Conservation (phyloP, 768 basidiomycete genomes). For the Solioccasus polychromus region DNA sequence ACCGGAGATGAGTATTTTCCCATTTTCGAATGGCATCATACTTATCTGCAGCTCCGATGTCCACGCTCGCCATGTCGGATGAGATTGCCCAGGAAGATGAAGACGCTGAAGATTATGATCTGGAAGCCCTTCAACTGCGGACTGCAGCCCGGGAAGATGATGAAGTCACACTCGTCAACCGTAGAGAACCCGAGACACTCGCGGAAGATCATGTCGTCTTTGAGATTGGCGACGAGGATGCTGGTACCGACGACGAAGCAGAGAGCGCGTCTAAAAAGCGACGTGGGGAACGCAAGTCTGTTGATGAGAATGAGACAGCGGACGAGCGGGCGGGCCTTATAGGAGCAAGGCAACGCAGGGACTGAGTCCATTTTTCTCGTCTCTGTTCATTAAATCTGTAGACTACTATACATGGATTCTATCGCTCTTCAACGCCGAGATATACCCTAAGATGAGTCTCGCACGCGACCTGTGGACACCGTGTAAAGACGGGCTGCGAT, state of each 20-base stretch:
- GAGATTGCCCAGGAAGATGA: conserved; percentile 94
- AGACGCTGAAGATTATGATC: conserved; percentile 90
- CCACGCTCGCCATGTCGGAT: conserved; percentile 90
- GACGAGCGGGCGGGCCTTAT: conserved; percentile 72
- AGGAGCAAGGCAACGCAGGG: conserved; percentile 34
- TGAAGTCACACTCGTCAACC: conserved; percentile 68
- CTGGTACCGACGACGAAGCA: conserved; percentile 61
- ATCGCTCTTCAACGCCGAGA: not conserved
- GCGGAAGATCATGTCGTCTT: conserved; percentile 79
- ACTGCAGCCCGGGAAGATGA: conserved; percentile 54
- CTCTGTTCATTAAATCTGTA: conserved; percentile 30
- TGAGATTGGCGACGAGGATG: conserved; percentile 86
- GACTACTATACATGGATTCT: conserved; percentile 35
- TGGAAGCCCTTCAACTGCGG: conserved; percentile 68
- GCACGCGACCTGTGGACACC: conserved; percentile 81
- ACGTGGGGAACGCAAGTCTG: conserved; percentile 38
- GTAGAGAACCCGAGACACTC: conserved; percentile 45
- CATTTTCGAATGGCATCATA: conserved; percentile 2
- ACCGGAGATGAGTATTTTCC: conserved; percentile 67
- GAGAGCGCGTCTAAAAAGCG: conserved; percentile 49
- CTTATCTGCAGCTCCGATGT: conserved; percentile 34
- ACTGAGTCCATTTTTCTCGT: conserved; percentile 21
- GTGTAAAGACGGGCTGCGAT: conserved; percentile 87
- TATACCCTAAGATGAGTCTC: conserved; percentile 43
- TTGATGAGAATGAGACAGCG: conserved; percentile 44